phyloP scores from a whole-genome alignment of 2,329 filamentous ascomycete genomes.

The Phoma sp. region DNA sequence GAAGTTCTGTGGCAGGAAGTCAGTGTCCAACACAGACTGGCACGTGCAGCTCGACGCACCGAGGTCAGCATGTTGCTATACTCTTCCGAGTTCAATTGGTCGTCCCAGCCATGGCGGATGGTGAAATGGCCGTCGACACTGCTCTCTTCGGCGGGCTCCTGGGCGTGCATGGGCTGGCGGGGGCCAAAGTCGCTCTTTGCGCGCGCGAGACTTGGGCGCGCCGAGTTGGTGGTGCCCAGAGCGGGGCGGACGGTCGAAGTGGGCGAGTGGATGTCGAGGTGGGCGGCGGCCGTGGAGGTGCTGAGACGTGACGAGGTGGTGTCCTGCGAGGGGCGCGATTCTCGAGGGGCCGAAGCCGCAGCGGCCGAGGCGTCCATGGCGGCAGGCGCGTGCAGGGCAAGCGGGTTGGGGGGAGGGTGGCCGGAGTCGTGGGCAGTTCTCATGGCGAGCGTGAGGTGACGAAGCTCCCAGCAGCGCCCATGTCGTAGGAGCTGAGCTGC shows the following conservation, averaged over 20 bases:
- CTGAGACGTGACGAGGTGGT: slow-evolving; percentile 31
- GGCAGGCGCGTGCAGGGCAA: slow-evolving; percentile 34
- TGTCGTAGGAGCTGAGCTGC: slow-evolving; percentile 29
- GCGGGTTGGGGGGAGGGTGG: slow-evolving; percentile 34
- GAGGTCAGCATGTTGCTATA: slow-evolving; percentile 84
- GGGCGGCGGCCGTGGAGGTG: slow-evolving; percentile 34
- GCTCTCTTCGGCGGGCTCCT: slow-evolving; percentile 46
- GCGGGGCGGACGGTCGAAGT: slow-evolving; percentile 56
- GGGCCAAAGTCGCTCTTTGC: slow-evolving; percentile 69
- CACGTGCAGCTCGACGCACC: slow-evolving; percentile 59
- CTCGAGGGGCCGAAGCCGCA: slow-evolving; percentile 18
- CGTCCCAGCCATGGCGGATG: slow-evolving; percentile 87
- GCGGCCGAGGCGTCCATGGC: slow-evolving; percentile 27
- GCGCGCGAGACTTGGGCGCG: slow-evolving; percentile 53
- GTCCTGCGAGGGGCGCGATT: slow-evolving; percentile 22
- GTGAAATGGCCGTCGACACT: slow-evolving; percentile 61
- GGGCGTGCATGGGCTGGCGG: slow-evolving; percentile 33
- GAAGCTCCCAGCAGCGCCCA: slow-evolving; percentile 37
- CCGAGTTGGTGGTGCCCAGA: slow-evolving; percentile 55
- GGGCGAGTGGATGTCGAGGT: slow-evolving; percentile 30
- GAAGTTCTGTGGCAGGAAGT: slow-evolving; percentile 71
- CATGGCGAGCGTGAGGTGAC: slow-evolving; percentile 38
- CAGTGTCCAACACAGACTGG: slow-evolving; percentile 1
- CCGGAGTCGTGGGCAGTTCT: slow-evolving; percentile 36
- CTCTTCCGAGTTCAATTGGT: slow-evolving; percentile 89